Evolutionary conservation across 768 basidiomycete species (phyloP).

Genomic region (Phaeotremella fagi): DNA sequence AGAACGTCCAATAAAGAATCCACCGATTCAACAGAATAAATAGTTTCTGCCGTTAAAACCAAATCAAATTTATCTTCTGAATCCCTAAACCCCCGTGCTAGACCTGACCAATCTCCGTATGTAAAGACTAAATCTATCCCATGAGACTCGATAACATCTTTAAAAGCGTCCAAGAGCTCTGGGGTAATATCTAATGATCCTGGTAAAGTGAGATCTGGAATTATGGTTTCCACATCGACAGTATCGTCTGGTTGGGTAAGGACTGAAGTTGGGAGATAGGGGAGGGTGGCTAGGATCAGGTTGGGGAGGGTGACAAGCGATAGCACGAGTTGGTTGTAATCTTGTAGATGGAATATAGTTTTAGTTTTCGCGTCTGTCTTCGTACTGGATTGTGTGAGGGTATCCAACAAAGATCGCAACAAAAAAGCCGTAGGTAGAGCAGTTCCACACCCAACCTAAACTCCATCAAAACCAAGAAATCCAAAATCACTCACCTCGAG

Average conservation of each 20-base stretch:
- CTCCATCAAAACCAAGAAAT: neutral
- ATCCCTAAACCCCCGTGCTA: constrained; percentile 19
- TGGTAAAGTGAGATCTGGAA: constrained; percentile 48
- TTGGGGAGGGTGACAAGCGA: constrained; percentile 56
- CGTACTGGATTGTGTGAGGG: constrained; percentile 11
- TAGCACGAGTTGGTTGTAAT: constrained; percentile 80
- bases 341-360: constrained; percentile 73
- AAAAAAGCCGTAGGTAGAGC: constrained; percentile 75
- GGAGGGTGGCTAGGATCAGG: constrained; percentile 43
- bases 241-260: constrained; percentile 23
- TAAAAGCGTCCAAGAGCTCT: constrained; percentile 63
- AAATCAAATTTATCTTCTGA: constrained; percentile 57
- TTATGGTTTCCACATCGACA: constrained; percentile 32
- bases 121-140: constrained; percentile 68
- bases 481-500: constrained; percentile 60
- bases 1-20: constrained; percentile 52
- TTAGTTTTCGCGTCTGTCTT: constrained; percentile 18
- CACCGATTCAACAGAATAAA: constrained; percentile 69
- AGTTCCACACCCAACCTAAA: constrained; percentile 87
- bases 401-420: constrained; percentile 55
- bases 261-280: constrained; percentile 22
- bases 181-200: constrained; percentile 67
- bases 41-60: constrained; percentile 86
- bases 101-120: constrained; percentile 67
- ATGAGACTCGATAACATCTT: constrained; percentile 55